Conservation (phyloP, 2,329 filamentous ascomycete species). For the Fusarium illudens region DNA sequence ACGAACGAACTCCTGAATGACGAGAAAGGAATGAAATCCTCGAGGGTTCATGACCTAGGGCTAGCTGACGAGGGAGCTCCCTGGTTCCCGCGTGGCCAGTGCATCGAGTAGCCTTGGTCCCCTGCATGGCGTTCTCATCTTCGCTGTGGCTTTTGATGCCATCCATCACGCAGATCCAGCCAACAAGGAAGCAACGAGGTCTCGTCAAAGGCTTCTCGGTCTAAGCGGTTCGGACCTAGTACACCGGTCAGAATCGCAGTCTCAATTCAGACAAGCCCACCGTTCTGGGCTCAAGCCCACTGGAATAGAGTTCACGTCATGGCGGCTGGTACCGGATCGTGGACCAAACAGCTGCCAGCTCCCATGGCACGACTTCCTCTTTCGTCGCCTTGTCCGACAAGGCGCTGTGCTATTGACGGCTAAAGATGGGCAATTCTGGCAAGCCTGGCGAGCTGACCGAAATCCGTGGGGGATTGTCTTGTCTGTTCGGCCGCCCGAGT, state of each 20-base stretch:
- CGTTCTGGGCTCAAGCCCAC: constrained; percentile 23
- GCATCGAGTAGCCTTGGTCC: constrained; percentile 14
- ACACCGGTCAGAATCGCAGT: constrained; percentile 3
- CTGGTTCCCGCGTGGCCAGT: constrained; percentile 39
- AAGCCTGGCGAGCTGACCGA: constrained; percentile 30
- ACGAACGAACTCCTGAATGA: constrained; percentile 20
- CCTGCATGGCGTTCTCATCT: constrained; percentile 14
- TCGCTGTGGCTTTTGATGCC: constrained; percentile 21
- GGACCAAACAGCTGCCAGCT: constrained; percentile 16
- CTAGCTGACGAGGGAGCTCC: constrained; percentile 29
- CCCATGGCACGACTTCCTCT: constrained; percentile 32
- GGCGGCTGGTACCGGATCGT: constrained; percentile 27
- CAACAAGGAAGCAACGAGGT: constrained; percentile 1
- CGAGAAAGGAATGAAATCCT: constrained; percentile 17
- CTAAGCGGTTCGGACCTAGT: constrained; percentile 1
- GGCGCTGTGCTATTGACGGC: constrained; percentile 12
- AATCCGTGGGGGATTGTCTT: constrained; percentile 34
- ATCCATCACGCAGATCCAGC: constrained; percentile 20
- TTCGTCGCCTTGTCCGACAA: constrained; percentile 31
- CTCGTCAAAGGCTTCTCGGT: constrained; percentile 10
- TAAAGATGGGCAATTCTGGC: constrained; percentile 15
- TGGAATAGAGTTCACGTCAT: constrained; percentile 31
- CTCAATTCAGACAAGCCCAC: constrained; percentile 14
- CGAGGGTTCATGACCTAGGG: constrained; percentile 20
- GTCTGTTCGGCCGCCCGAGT: constrained; percentile 28